A percentile compares a stretch with the other conserved stretches of the same genome.
phyloP scores from a whole-genome alignment of 805 yeast genomes.

The Naumovozyma baii region DNA sequence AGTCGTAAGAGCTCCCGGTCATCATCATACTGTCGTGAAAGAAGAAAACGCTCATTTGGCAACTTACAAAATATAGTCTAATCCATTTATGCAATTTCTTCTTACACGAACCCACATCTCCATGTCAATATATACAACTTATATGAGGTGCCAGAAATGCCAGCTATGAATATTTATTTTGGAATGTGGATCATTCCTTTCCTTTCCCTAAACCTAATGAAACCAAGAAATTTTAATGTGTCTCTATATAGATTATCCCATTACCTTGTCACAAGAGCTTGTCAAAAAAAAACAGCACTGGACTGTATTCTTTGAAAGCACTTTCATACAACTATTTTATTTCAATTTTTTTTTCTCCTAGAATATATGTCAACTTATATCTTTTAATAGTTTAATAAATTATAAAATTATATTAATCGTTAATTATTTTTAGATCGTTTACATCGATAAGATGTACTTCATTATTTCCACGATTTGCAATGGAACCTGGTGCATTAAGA shows the following conservation, averaged over 20 bases:
- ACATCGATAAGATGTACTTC: constrained; percentile 2
- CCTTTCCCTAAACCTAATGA: neutral
- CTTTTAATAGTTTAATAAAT: neutral
- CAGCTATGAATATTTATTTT: neutral
- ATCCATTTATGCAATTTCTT: neutral
- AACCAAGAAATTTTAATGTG: neutral
- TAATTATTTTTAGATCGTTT: neutral
- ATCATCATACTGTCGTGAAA: constrained; percentile 40
- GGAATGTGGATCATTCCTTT: no score
- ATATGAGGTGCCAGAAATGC: neutral
- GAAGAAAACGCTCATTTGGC: constrained; percentile 40
- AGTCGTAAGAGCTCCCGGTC: constrained; percentile 38
- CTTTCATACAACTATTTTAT: neutral
- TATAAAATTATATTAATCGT: no score
- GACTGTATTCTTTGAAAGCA: no score
- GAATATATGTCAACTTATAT: neutral
- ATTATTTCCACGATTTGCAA: constrained; percentile 1
- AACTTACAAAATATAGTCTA: constrained; percentile 30
- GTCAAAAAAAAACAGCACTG: no score
- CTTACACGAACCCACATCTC: neutral
- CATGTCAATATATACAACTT: neutral
- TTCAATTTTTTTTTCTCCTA: neutral
- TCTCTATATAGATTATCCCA: no score
- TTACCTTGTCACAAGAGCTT: no score
- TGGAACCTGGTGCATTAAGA: constrained; percentile 20